Percentiles rank a stretch among this genome's conserved stretches.
phyloP scores from a whole-genome alignment of 331 rosid genomes.

The Malus hybrid region DNA sequence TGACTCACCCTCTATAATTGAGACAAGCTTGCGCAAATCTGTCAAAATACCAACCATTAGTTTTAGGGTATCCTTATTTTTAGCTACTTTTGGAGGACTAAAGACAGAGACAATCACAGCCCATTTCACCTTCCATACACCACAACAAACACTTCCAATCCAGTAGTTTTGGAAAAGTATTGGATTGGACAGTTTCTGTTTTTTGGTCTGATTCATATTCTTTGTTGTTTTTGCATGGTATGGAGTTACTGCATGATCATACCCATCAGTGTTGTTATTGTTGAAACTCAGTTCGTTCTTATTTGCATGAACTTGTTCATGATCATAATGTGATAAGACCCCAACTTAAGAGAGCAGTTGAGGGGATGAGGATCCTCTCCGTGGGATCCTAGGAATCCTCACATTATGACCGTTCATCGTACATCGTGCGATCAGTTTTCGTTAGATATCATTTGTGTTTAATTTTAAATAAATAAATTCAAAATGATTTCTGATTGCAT shows the following conservation, averaged over 20 bases:
- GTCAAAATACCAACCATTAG: slow-evolving; percentile 17
- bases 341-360: not conserved
- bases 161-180: not conserved
- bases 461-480: no score
- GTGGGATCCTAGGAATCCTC: no score
- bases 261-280: no score
- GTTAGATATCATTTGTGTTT: no score
- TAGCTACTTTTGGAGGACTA: slow-evolving; percentile 34
- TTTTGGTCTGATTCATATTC: no score
- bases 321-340: not conserved
- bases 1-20: slow-evolving; percentile 10
- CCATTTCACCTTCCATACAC: slow-evolving; percentile 2
- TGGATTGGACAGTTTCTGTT: no score
- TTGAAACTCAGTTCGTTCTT: not conserved
- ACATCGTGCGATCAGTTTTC: no score
- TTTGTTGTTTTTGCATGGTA: not conserved
- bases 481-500: no score
- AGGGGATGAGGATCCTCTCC: no score
- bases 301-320: not conserved
- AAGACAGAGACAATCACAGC: slow-evolving; percentile 20
- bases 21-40: slow-evolving; percentile 22
- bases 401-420: rapidly evolving
- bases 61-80: slow-evolving; percentile 44
- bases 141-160: not conserved
- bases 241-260: not conserved